A percentile compares a stretch with the other conserved stretches of the same genome.
These are phyloP conservation scores for Dalechampia spathulata DNA, from an alignment of 441 rosid species.

Conservation along the genomic window DNA sequence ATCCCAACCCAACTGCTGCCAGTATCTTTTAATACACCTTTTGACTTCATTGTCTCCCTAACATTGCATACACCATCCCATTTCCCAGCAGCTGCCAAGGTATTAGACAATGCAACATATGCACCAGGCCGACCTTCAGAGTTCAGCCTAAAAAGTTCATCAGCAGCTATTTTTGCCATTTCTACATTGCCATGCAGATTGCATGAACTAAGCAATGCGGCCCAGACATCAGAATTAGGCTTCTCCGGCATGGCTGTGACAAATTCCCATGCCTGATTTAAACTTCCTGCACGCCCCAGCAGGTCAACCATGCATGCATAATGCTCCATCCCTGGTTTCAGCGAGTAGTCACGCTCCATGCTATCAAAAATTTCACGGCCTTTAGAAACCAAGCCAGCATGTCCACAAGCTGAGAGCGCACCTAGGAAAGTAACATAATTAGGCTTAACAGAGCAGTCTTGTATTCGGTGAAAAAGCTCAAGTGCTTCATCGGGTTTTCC, in stretches of 20 bases:
- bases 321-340: constrained; percentile 82
- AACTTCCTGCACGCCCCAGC: constrained; percentile 72
- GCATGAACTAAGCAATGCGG: constrained; percentile 76
- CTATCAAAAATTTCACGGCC: constrained; percentile 64
- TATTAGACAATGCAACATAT: constrained; percentile 65
- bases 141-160: constrained; percentile 60
- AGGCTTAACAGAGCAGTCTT: constrained; percentile 35
- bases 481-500: constrained; percentile 70
- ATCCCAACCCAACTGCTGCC: constrained; percentile 67
- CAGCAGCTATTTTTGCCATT: constrained; percentile 58
- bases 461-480: constrained; percentile 48
- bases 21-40: constrained; percentile 51
- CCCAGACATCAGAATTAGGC: constrained; percentile 86
- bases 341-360: constrained; percentile 55
- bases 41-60: constrained; percentile 59
- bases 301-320: constrained; percentile 91
- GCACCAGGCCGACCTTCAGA: constrained; percentile 73
- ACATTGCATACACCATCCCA: constrained; percentile 66
- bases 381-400: constrained; percentile 61
- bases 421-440: constrained; percentile 77
- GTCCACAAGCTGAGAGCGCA: constrained; percentile 76
- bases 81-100: constrained; percentile 67
- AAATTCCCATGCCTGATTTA: constrained; percentile 52
- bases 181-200: constrained; percentile 56
- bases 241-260: constrained; percentile 54